These are phyloP conservation scores for Hygrophorus pudorinus DNA, from an alignment of 768 basidiomycete genomes.

Conservation along the genomic window DNA sequence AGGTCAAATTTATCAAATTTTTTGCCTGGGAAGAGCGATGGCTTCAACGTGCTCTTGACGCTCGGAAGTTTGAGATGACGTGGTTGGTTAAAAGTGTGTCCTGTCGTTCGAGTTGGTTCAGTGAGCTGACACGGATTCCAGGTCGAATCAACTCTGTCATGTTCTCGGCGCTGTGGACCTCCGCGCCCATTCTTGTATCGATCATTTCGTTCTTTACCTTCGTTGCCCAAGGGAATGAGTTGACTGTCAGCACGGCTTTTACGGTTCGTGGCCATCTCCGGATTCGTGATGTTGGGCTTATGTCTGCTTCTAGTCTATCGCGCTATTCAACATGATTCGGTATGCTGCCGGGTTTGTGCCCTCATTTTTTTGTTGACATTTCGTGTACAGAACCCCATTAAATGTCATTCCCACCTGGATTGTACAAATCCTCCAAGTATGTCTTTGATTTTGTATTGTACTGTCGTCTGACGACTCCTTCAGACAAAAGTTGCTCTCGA, in stretches of 20 bases:
- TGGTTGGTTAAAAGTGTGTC: conserved; percentile 64
- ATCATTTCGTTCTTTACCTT: conserved; percentile 71
- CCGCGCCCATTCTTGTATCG: conserved; percentile 72
- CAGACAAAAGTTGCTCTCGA: conserved; percentile 55
- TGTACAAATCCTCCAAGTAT: conserved; percentile 62
- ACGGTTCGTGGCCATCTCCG: conserved; percentile 40
- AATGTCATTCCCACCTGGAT: conserved; percentile 76
- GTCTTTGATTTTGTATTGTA: background rate
- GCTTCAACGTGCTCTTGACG: conserved; percentile 55
- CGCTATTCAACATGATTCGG: conserved; percentile 81
- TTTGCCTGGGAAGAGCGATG: conserved; percentile 76
- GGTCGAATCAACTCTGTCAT: conserved; percentile 64
- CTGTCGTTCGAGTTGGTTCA: background rate
- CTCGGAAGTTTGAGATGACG: conserved; percentile 58
- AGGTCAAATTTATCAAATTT: conserved; percentile 76
- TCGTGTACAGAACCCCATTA: conserved; percentile 42
- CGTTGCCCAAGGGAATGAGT: conserved; percentile 58
- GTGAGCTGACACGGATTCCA: conserved; percentile 14
- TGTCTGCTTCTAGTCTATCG: conserved; percentile 42
- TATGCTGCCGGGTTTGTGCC: conserved; percentile 15
- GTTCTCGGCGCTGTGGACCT: conserved; percentile 64
- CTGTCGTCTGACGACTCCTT: background rate
- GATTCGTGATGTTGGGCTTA: background rate
- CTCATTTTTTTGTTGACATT: background rate
- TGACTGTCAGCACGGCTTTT: conserved; percentile 77